Percentiles rank a stretch among this genome's conserved stretches.
These are phyloP conservation scores for Coelastrella sp. DNA, from an alignment of 139 green algal species.

Conservation along the genomic window DNA sequence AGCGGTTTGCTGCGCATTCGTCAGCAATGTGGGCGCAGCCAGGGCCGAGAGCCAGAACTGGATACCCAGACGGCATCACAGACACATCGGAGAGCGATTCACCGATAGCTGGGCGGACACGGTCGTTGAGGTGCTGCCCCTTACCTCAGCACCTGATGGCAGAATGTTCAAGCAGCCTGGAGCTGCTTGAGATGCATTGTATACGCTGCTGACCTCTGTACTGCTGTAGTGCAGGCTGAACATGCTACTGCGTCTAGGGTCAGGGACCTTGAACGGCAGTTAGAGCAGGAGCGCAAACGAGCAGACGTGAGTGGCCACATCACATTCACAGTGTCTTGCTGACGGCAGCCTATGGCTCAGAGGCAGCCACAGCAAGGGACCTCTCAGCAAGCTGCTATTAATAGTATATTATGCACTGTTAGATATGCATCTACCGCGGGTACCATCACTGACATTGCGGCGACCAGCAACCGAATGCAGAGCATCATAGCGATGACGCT, in stretches of 20 bases:
- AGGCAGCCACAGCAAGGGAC: background rate
- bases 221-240: slow-evolving; percentile 28
- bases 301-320: slow-evolving; percentile 27
- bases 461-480: background rate
- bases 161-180: background rate
- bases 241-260: slow-evolving; percentile 14
- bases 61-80: slow-evolving; percentile 64
- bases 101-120: slow-evolving; percentile 62
- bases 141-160: no score
- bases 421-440: no score
- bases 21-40: slow-evolving; percentile 29
- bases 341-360: background rate
- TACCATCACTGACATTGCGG: no score
- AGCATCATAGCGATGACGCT: no score
- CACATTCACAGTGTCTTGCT: no score
- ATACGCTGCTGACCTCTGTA: background rate
- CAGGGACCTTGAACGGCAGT: slow-evolving; percentile 36
- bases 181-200: background rate
- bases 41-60: slow-evolving; percentile 45
- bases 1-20: slow-evolving; percentile 28
- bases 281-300: slow-evolving; percentile 13
- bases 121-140: slow-evolving; percentile 53
- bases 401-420: no score
- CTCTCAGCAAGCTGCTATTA: no score
- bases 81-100: slow-evolving; percentile 65